Base-by-base conservation (phyloP, 176 grass and related monocot species). In the Pontederia paniculata region DNA sequence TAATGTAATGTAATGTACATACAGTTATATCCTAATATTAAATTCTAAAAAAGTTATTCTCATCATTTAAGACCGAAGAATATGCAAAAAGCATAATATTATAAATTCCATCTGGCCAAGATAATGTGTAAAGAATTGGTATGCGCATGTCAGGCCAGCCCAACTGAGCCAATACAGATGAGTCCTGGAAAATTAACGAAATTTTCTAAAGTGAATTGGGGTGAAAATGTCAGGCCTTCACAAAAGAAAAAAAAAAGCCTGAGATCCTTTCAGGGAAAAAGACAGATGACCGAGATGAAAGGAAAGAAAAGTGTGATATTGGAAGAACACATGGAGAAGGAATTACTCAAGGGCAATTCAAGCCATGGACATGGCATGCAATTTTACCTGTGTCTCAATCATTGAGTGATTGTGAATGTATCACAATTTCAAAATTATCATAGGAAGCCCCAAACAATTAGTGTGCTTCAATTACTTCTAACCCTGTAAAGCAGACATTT, bases 391-490 rank as follows among this genome's bases (percentile, higher is more conserved):
- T 55, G 93, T 98, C 76, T 98, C 93, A 52, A 98, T 46, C 93
- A 98, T 91, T 21, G 93, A 98, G 67, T 98, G 93, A 98, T 49
- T 98, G 86, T 17, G 93, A 86, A 57, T 98, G 93, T 70, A 98
- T 91, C n/a, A 98, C 80, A 61, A 98, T 98, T 46, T 98, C 93
- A 44, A 98, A 91, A 45, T 98, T 37, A 63, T 88, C 86, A 58
- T 98, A 98, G 31, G 88, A 86, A 19, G 83, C 86, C 25, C 93
- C 93, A 70, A 91, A 98, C 17, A 98, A 72, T 67, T 98, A 98
- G 70, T 98, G 93, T 50, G 86, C 93, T 88, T 98, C 93, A 46
- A 98, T 98, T 57, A 98, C 93, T 89, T 98, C 93, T 69, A 98
- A 2, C 93, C 93, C 93, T 98, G 58, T 19, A 78, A 57, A 56